Evolutionary conservation across 208 protist species (phyloP).

Genomic region (Porcisia hertigi): DNA sequence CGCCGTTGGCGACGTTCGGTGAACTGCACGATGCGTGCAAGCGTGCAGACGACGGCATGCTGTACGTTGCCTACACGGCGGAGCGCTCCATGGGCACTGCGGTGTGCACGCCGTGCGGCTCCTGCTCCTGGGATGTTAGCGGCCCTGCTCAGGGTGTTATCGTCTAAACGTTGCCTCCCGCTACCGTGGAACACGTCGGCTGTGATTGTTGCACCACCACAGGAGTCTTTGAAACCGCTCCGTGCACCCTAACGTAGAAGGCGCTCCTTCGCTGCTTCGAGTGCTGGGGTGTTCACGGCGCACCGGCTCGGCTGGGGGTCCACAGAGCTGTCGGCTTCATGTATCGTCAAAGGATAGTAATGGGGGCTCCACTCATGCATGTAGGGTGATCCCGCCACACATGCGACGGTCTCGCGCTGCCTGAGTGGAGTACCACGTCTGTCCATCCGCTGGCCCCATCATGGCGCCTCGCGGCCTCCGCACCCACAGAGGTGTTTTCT

Average conservation of each 20-base stretch:
- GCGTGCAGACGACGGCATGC: constrained; percentile 40
- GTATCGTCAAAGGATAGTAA: too few relatives aligned
- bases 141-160: too few relatives aligned
- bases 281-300: too few relatives aligned
- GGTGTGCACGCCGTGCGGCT: not conserved
- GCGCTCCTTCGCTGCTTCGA: too few relatives aligned
- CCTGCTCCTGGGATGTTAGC: not conserved
- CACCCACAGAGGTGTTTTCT: too few relatives aligned
- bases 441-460: not conserved
- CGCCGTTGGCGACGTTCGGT: constrained; percentile 29
- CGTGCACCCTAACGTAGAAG: too few relatives aligned
- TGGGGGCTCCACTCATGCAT: not conserved
- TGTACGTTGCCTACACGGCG: constrained; percentile 34
- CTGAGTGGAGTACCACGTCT: not conserved
- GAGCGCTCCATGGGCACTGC: constrained; percentile 13
- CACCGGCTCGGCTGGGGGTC: too few relatives aligned
- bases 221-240: too few relatives aligned
- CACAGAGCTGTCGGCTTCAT: too few relatives aligned
- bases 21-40: constrained; percentile 36
- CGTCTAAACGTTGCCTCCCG: not conserved
- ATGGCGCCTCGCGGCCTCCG: too few relatives aligned
- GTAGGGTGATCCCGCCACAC: not conserved
- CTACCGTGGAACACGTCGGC: too few relatives aligned
- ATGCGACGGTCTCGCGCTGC: not conserved
- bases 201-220: too few relatives aligned